Percentiles rank a stretch among this genome's conserved stretches.
Conservation (phyloP, 23 red algal species). For the Cyanidioschyzon merolae region DNA sequence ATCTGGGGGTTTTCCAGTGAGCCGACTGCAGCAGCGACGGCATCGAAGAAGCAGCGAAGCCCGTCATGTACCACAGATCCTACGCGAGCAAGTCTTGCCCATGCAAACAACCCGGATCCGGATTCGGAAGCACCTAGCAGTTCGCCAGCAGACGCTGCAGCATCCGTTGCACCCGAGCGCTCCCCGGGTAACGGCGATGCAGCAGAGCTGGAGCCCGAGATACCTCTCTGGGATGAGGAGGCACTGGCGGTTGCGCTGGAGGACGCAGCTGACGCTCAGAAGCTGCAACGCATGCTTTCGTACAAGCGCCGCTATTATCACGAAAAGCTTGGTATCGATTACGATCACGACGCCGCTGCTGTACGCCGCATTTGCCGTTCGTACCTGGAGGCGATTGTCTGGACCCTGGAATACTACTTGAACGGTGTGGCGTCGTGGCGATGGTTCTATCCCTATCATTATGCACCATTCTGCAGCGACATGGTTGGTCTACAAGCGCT, state of each 20-base stretch:
- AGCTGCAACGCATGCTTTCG: slow-evolving; percentile 11
- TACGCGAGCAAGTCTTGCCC: neutral
- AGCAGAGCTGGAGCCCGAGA: neutral
- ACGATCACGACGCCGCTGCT: neutral
- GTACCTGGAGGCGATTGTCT: slow-evolving; percentile 76
- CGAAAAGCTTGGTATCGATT: slow-evolving; percentile 43
- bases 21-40: neutral
- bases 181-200: neutral
- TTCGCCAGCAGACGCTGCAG: neutral
- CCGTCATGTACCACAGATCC: neutral
- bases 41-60: neutral
- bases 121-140: neutral
- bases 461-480: slow-evolving; percentile 84
- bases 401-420: slow-evolving; percentile 77
- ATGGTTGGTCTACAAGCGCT: slow-evolving; percentile 39
- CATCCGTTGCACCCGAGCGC: neutral
- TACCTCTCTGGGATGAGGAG: neutral
- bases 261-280: slow-evolving; percentile 8
- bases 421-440: slow-evolving; percentile 70
- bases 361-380: slow-evolving; percentile 19
- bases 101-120: neutral
- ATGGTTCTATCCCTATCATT: slow-evolving; percentile 97
- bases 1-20: slow-evolving; percentile 34
- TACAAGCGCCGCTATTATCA: slow-evolving; percentile 51
- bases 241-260: slow-evolving; percentile 10